Evolutionary conservation across 495 filamentous ascomycete genomes (phyloP).

Genomic region (Terfezia claveryi): DNA sequence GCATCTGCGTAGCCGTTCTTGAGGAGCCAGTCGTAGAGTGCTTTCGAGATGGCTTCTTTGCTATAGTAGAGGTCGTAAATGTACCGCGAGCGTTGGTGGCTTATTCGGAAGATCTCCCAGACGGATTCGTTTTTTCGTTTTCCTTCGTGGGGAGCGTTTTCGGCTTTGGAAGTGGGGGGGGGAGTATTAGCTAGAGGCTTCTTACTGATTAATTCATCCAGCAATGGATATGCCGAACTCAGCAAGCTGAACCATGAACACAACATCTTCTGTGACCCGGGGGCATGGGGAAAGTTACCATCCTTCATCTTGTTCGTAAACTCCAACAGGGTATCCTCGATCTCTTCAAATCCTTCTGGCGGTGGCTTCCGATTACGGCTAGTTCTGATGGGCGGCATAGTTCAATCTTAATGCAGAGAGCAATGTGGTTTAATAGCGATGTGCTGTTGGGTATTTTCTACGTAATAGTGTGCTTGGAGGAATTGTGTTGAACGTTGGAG

Average conservation of each 20-base stretch:
- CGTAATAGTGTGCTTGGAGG: no score
- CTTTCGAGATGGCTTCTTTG: constrained; percentile 79
- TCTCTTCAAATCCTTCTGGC: constrained; percentile 84
- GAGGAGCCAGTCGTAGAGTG: constrained; percentile 83
- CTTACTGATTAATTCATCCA: no score
- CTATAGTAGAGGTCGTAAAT: constrained; percentile 97
- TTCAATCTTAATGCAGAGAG: constrained; percentile 2
- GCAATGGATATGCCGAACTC: no score
- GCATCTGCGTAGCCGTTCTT: constrained; percentile 94
- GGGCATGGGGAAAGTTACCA: constrained; percentile 38
- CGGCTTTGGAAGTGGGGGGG: constrained; percentile 2
- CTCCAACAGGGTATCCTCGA: constrained; percentile 87
- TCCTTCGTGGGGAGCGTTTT: constrained; percentile 39
- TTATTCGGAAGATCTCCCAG: constrained; percentile 96
- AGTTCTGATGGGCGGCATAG: constrained; percentile 69
- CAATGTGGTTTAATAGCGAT: no score
- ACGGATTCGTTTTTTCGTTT: constrained; percentile 60
- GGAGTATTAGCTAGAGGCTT: background rate
- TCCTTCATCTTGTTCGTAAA: constrained; percentile 99
- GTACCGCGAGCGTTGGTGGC: constrained; percentile 79
- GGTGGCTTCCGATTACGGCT: constrained; percentile 68
- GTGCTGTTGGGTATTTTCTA: no score
- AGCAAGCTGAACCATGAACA: no score
- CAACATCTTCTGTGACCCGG: no score
- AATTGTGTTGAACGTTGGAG: no score